Base-by-base conservation (phyloP, 345 rosid genomes). In the Salix purpurea region DNA sequence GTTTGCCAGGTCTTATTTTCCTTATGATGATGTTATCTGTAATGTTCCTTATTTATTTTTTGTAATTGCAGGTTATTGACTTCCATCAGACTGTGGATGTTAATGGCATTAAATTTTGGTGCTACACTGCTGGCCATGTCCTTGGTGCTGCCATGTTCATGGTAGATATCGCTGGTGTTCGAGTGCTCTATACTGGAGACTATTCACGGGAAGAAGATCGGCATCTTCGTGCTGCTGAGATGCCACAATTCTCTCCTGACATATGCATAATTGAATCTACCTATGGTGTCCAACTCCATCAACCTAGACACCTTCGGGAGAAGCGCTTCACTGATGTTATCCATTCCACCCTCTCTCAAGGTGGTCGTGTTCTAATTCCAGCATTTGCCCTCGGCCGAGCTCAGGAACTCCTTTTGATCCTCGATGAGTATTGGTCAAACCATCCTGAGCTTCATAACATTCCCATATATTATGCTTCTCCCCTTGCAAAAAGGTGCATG, bases 121-220 rank as follows among this genome's bases (percentile, higher is more conserved):
- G 99, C 79, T 95, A 95, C 78, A 90, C 99, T 28, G 99, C 99
- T 76, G 99, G 99, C 69, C 97, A 95, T 78, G 97, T 95, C 65
- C 97, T 95, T 72, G 99, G 99, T 73, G 99, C 99, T 82, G 97
- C 97, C 61, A 95, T 93, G 99, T 95, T 95, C 77, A 95, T 95
- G 97, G 99, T 93, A 36, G 97, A 95, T 77, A 86, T 95, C 77
- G 97, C 99, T 8, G 90, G 97, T 79, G 97, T 95, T 26, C 91
- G 96, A 70, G 88, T 90, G 67, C 97, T 95, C 73, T 95, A 95
- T 75, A 93, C 97, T 26, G 99, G 99, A 54, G 99, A 95, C 62
- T 95, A 95, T 72, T 95, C 99, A 46, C 91, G 97, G 18, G 97
- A 93, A 84, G 99, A 95, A 85, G 97, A 93, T 80, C 80, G 97